Evolutionary conservation across 2,329 filamentous ascomycete genomes (phyloP).

Genomic region (Trichoderma atrobrunneum): DNA sequence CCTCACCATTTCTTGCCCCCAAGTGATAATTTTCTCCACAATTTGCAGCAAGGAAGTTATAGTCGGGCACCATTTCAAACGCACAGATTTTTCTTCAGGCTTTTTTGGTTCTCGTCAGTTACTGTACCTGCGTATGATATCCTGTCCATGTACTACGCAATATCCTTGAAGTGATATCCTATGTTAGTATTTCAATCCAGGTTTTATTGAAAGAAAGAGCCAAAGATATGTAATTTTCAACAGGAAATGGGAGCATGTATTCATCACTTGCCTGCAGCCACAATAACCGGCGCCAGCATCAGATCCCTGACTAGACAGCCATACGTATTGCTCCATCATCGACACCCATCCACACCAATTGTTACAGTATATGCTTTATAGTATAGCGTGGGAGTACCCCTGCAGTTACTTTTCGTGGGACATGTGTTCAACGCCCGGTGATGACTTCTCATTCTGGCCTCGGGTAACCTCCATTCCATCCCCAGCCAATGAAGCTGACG

Average conservation of each 20-base stretch:
- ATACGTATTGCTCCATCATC: neutral
- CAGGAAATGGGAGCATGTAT: neutral
- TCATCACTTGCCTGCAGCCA: neutral
- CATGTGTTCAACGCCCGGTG: neutral
- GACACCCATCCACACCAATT: neutral
- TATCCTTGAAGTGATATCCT: neutral
- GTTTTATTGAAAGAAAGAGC: neutral
- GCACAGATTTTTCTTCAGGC: neutral
- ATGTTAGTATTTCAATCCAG: neutral
- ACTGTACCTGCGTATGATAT: neutral
- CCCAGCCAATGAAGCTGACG: neutral
- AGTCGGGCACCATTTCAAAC: neutral
- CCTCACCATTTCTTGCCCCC: neutral
- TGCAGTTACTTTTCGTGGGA: neutral
- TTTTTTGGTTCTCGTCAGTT: neutral
- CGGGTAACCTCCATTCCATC: neutral
- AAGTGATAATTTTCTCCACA: neutral
- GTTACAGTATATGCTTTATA: neutral
- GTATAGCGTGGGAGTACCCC: neutral
- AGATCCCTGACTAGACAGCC: neutral
- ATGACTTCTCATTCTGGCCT: neutral
- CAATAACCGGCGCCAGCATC: neutral
- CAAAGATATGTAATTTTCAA: neutral
- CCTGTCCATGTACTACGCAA: neutral
- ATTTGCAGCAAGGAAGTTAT: neutral